phyloP scores from a whole-genome alignment of 345 rosid genomes.

The Eucalyptus coolabah region DNA sequence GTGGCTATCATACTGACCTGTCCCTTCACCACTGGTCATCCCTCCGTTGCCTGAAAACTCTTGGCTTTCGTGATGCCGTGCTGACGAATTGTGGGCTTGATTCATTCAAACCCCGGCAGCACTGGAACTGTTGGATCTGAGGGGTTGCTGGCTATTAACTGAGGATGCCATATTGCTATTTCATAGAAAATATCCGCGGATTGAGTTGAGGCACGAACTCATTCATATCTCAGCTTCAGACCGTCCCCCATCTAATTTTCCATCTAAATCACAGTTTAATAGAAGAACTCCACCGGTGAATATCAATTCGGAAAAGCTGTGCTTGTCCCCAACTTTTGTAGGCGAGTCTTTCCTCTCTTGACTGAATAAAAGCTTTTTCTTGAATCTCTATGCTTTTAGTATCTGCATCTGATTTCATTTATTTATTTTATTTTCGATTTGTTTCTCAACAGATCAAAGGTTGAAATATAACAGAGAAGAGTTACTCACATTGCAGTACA shows the following conservation, averaged over 20 bases:
- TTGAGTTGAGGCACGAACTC: conserved; percentile 52
- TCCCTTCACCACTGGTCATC: conserved; percentile 44
- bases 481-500: conserved; percentile 37
- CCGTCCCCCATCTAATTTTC: conserved; percentile 11
- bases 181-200: conserved; percentile 32
- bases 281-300: not conserved
- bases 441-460: conserved; percentile 57
- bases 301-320: conserved; percentile 1
- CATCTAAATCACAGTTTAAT: conserved; percentile 8
- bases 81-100: conserved; percentile 54
- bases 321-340: conserved; percentile 17
- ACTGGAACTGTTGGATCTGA: conserved; percentile 52
- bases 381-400: not conserved
- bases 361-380: not conserved
- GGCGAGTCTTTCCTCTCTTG: conserved; percentile 4
- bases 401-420: not conserved
- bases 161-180: conserved; percentile 32
- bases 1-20: conserved; percentile 56
- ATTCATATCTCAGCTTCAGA: conserved; percentile 1
- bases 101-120: conserved; percentile 41
- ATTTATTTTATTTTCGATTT: not conserved
- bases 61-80: conserved; percentile 52
- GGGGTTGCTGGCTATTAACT: conserved; percentile 87
- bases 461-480: conserved; percentile 57
- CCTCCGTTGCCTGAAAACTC: conserved; percentile 42